Base-by-base conservation (phyloP, 2,329 filamentous ascomycete species). In the Pseudogymnoascus verrucosus region DNA sequence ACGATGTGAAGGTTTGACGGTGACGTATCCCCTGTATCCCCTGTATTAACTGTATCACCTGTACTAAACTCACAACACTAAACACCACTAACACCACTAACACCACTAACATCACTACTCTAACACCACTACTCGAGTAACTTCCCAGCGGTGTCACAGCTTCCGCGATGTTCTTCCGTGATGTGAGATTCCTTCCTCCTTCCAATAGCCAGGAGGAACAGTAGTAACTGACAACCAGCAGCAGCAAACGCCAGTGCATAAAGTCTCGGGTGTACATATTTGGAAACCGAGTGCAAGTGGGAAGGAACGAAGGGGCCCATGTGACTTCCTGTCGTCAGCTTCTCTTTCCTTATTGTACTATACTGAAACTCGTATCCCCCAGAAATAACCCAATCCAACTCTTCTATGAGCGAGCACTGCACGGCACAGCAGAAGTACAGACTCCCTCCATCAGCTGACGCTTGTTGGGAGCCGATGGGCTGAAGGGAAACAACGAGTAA, bases 381-480 rank as follows among this genome's bases (percentile, higher is more conserved):
- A 23, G 42, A 34, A 57, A 57, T 57, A 57, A 4, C 51, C 51
- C 51, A 57, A 57, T 57, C 51, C 51, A 57, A 34, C 51, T 34
- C 26, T 26, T 57, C n/a, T 14, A 1, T 12, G 51, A 57, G 51
- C n/a, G 5, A 57, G n/a, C 28, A 34, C 51, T 57, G 28, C n/a
- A 34, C 51, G n/a, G 51, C 51, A n/a, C 28, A 57, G 51, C 26
- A 51, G 11, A 6, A 51, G 6, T 28, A 28, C 23, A 11, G 44
- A 23, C n/a, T 19, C n/a, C 47, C 3, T 34, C 51, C 51, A 57
- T 57, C 51, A 57, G 51, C 51, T 57, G 51, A 57, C 16, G 28
- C n/a, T 57, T 19, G 51, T 57, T 57, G 51, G 51, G 51, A 57
- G 26, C 11, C 51, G n/a, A 57, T 31, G 51, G 51, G 51, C 51